Base-by-base conservation (phyloP, 1,284 basidiomycete genomes). In the Moesziomyces globuligerus region DNA sequence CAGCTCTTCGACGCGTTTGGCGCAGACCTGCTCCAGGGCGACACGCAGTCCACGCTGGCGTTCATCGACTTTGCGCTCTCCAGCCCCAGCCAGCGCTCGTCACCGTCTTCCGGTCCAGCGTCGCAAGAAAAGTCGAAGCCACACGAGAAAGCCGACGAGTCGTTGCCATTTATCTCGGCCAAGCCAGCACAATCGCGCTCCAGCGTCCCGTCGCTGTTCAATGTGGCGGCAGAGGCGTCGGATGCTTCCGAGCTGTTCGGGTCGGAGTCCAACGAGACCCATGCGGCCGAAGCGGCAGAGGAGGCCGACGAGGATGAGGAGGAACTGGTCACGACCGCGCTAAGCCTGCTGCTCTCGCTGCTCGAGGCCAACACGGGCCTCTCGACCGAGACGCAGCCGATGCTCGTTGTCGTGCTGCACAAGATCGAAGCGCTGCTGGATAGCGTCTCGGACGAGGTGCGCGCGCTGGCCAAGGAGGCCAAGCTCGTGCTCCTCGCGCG, bases 401-500 rank as follows among this genome's bases (percentile, higher is more conserved):
- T 82, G 54, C 75, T 82, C 6, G 43, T 52, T 8, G 78, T 81
- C 18, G 66, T 81, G 15, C 56, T 43, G 2, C 54, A 67, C 51
- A 75, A 74, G 39, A 39, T 81, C 24, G 53, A 78, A 18, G 29
- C 36, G 0, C 52, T 67, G 4, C 69, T 70, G 54, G 72, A 78
- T 44, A 60, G 55, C n/a, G 10, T 21, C 1, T 49, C 71, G 23
- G 39, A 15, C 10, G 76, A 77, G 26, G 52, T 87, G 87, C 2
- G 83, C 85, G 83, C 87, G 6, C 83, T 91, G 5, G 88, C 90
- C 0, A 86, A 89, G 23, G 92, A 94, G 83, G 91, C 91, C 4
- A 85, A 88, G 50, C 87, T 94, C 79, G 89, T 93, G 13, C 88
- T 95, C 74, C 90, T 90, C 3, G 90, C 91, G 7, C 90, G 51